Percentiles rank a stretch among this genome's conserved stretches.
Evolutionary conservation across 345 rosid species (phyloP).

Genomic region (Aethionema arabicum): DNA sequence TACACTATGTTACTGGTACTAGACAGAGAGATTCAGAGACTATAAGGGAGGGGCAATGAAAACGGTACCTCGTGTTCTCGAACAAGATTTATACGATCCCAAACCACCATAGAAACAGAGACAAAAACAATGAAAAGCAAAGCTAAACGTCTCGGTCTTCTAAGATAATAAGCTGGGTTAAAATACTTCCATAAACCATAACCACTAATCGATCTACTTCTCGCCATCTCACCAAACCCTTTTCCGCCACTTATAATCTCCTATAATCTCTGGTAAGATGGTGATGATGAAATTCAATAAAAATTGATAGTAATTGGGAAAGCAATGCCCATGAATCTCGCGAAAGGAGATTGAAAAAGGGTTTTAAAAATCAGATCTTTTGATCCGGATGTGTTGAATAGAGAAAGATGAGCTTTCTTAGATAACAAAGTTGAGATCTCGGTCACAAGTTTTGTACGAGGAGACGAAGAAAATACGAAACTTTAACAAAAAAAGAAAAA

Average conservation of each 20-base stretch:
- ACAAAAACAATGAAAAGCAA: constrained; percentile 68
- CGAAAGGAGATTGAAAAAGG: constrained; percentile 9
- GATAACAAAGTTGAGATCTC: constrained; percentile 28
- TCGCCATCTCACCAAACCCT: constrained; percentile 28
- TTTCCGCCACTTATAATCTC: background rate
- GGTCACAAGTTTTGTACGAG: constrained; percentile 14
- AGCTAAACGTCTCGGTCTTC: constrained; percentile 73
- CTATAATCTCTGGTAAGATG: background rate
- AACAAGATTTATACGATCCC: constrained; percentile 90
- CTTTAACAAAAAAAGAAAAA: background rate
- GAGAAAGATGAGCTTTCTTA: constrained; percentile 17
- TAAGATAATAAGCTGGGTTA: constrained; percentile 69
- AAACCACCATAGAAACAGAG: constrained; percentile 52
- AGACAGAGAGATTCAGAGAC: constrained; percentile 5
- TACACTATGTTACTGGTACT: constrained; percentile 1
- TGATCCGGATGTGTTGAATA: constrained; percentile 16
- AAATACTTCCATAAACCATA: constrained; percentile 51
- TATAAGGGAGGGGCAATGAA: background rate
- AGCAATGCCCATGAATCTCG: constrained; percentile 32
- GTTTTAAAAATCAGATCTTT: constrained; percentile 21
- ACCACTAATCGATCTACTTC: constrained; percentile 36
- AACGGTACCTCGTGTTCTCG: constrained; percentile 63
- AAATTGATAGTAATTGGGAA: constrained; percentile 31
- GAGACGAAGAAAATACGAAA: constrained; percentile 20
- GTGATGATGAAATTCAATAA: constrained; percentile 14